These are phyloP conservation scores for Helicocarpus griseus DNA, from an alignment of 2,329 filamentous ascomycete genomes.

Conservation along the genomic window DNA sequence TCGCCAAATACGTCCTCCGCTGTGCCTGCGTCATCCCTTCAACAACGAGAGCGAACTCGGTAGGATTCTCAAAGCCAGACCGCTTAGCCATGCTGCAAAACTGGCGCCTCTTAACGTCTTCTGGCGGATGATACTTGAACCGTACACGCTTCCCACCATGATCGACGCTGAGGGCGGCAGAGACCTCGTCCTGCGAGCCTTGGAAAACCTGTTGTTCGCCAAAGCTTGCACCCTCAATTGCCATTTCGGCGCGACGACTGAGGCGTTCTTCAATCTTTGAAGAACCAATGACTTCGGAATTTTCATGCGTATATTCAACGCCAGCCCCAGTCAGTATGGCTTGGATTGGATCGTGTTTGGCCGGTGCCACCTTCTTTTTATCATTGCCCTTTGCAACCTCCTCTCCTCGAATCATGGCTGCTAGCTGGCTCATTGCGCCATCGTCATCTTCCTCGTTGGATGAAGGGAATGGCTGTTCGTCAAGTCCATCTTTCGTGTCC, in stretches of 20 bases:
- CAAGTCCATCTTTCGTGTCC: slow-evolving; percentile 44
- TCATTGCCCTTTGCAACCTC: slow-evolving; percentile 28
- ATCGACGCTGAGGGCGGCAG: slow-evolving; percentile 7
- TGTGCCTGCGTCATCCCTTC: slow-evolving; percentile 84
- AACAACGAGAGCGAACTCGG: slow-evolving; percentile 80
- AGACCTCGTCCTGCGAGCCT: slow-evolving; percentile 14
- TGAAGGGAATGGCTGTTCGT: slow-evolving; percentile 13
- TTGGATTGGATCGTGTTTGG: slow-evolving; percentile 63
- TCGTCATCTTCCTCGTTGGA: slow-evolving; percentile 47
- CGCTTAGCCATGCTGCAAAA: slow-evolving; percentile 83
- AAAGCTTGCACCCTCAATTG: slow-evolving; percentile 19
- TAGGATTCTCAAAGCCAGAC: slow-evolving; percentile 65
- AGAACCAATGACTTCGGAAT: slow-evolving; percentile 86
- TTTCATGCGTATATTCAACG: slow-evolving; percentile 92
- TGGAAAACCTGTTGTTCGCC: slow-evolving; percentile 29
- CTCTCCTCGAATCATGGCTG: slow-evolving; percentile 47
- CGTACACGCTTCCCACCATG: slow-evolving; percentile 34
- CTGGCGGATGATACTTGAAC: slow-evolving; percentile 62
- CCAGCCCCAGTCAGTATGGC: slow-evolving; percentile 82
- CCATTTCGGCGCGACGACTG: slow-evolving; percentile 59
- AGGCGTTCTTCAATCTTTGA: slow-evolving; percentile 85
- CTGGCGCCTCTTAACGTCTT: slow-evolving; percentile 65
- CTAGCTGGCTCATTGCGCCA: slow-evolving; percentile 63
- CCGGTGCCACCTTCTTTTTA: slow-evolving; percentile 23
- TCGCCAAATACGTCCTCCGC: slow-evolving; percentile 65